Evolutionary conservation across 1,139 yeast genomes (phyloP).

Genomic region (Kodamaea plutei): DNA sequence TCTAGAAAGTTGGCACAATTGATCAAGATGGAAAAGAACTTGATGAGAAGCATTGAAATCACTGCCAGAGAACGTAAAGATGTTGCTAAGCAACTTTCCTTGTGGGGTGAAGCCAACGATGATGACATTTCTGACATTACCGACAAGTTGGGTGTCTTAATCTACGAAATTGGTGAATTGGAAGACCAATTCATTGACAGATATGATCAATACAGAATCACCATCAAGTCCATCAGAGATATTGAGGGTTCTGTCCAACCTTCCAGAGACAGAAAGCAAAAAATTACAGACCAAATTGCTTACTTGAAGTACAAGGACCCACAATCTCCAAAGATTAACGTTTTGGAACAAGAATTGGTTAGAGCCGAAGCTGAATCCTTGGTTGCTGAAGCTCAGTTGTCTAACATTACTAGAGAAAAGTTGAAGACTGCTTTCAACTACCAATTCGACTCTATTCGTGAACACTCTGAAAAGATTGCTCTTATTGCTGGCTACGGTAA

Average conservation of each 20-base stretch:
- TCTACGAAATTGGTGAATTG: constrained; percentile 94
- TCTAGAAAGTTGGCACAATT: constrained; percentile 84
- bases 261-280: constrained; percentile 95
- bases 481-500: constrained; percentile 98
- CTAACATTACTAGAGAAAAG: constrained; percentile 96
- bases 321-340: constrained; percentile 89
- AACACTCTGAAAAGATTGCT: constrained; percentile 94
- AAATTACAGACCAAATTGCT: constrained; percentile 96
- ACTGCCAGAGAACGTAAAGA: constrained; percentile 95
- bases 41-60: constrained; percentile 89
- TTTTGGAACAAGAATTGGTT: constrained; percentile 95
- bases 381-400: constrained; percentile 98
- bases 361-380: constrained; percentile 98
- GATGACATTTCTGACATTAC: constrained; percentile 97
- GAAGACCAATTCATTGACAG: constrained; percentile 98
- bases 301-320: constrained; percentile 98
- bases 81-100: constrained; percentile 91
- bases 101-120: constrained; percentile 98
- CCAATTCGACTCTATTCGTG: constrained; percentile 95
- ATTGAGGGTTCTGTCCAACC: constrained; percentile 98
- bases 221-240: constrained; percentile 91
- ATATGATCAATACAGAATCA: constrained; percentile 96
- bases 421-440: constrained; percentile 95
- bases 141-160: constrained; percentile 92
- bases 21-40: constrained; percentile 95